A percentile compares a stretch with the other conserved stretches of the same genome.
These are phyloP conservation scores for Thalia dealbata DNA, from an alignment of 176 grass and related monocot species.

Conservation along the genomic window DNA sequence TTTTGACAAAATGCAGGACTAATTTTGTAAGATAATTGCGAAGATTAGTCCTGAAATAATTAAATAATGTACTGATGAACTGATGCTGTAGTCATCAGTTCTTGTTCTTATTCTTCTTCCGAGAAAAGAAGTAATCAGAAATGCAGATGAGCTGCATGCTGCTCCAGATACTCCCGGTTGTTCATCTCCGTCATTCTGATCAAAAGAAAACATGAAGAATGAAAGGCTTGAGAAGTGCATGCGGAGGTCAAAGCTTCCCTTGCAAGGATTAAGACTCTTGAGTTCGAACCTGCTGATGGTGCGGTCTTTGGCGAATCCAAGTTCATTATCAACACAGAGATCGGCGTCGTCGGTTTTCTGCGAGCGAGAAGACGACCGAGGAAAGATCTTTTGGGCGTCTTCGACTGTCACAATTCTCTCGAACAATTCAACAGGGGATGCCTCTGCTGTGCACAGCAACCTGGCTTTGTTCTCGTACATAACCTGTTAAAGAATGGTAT, in stretches of 20 bases:
- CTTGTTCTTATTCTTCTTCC: too few relatives aligned
- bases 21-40: too few relatives aligned
- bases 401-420: slow-evolving; percentile 51
- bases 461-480: slow-evolving; percentile 89
- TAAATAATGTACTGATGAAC: too few relatives aligned
- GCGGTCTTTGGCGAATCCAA: slow-evolving; percentile 86
- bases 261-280: not conserved
- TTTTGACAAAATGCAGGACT: too few relatives aligned
- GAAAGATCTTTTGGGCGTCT: slow-evolving; percentile 44
- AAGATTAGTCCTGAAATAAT: too few relatives aligned
- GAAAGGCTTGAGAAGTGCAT: too few relatives aligned
- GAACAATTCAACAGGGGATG: slow-evolving; percentile 52
- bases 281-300: slow-evolving; percentile 68
- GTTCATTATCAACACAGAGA: slow-evolving; percentile 77
- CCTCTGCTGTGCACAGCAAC: slow-evolving; percentile 71
- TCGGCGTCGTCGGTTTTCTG: slow-evolving; percentile 54
- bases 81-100: too few relatives aligned
- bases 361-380: slow-evolving; percentile 39
- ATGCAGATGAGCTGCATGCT: slow-evolving; percentile 44
- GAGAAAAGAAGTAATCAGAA: too few relatives aligned
- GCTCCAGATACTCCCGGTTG: slow-evolving; percentile 72
- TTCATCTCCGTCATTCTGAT: slow-evolving; percentile 77
- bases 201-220: not conserved
- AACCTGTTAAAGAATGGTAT: slow-evolving; percentile 30
- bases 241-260: not conserved